phyloP scores from a whole-genome alignment of 176 grass and related monocot species.

The Paspalum notatum region DNA sequence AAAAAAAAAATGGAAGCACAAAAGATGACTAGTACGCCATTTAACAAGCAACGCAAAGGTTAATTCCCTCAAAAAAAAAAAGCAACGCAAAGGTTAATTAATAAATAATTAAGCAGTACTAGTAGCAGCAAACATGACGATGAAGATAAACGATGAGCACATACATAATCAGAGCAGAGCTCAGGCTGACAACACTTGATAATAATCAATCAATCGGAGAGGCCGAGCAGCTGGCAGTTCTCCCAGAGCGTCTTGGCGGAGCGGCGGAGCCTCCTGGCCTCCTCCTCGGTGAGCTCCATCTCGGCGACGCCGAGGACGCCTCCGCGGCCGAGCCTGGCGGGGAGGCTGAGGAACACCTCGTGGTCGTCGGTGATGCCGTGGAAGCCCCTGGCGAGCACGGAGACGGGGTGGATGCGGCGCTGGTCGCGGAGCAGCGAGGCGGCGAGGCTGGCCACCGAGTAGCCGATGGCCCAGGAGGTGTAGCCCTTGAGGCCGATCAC shows the following conservation, averaged over 20 bases:
- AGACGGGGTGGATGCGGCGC: slow-evolving; percentile 77
- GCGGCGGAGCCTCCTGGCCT: slow-evolving; percentile 43
- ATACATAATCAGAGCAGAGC: no score
- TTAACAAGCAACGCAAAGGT: no score
- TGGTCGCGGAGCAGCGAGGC: slow-evolving; percentile 74
- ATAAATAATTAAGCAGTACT: no score
- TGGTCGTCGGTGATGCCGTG: slow-evolving; percentile 51
- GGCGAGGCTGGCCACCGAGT: slow-evolving; percentile 70
- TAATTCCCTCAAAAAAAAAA: no score
- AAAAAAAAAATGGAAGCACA: no score
- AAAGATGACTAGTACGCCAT: no score
- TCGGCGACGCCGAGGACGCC: slow-evolving; percentile 60
- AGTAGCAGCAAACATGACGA: no score
- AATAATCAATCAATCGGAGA: slow-evolving; percentile 17
- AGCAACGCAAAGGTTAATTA: no score
- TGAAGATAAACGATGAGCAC: no score
- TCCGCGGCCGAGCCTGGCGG: slow-evolving; percentile 50
- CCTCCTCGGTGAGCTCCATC: slow-evolving; percentile 75
- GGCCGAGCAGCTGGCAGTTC: slow-evolving; percentile 58
- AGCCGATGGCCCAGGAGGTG: slow-evolving; percentile 87
- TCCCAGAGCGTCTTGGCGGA: slow-evolving; percentile 73
- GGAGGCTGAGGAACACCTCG: slow-evolving; percentile 83
- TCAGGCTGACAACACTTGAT: no score
- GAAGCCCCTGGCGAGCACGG: slow-evolving; percentile 67
- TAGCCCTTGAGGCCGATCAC: slow-evolving; percentile 73